Conservation (phyloP, 2,329 filamentous ascomycete genomes). For the Apiospora aurea region DNA sequence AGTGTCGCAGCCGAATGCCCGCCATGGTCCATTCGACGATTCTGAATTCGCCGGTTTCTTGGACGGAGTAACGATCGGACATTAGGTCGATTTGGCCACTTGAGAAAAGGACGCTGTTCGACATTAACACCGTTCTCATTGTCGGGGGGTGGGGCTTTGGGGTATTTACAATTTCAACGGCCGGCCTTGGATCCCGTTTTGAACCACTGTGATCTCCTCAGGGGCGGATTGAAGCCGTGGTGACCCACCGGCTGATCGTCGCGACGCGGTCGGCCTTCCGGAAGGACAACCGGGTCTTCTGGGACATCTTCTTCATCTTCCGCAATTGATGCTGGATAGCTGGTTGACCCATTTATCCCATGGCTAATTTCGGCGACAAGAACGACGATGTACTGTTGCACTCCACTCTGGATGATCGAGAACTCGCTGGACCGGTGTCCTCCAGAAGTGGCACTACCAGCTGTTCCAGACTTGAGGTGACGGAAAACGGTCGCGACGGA, state of each 20-base stretch:
- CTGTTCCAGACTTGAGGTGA: neutral
- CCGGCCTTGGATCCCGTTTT: constrained; percentile 3
- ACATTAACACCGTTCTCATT: neutral
- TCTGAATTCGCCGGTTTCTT: constrained; percentile 4
- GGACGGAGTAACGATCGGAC: neutral
- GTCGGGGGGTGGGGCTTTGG: neutral
- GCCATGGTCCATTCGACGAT: neutral
- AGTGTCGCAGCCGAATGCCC: neutral
- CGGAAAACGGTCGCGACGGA: neutral
- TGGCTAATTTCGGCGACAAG: neutral
- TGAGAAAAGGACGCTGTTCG: neutral
- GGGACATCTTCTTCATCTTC: neutral
- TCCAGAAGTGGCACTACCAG: neutral
- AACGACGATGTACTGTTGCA: neutral
- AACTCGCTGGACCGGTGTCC: neutral
- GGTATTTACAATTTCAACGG: neutral
- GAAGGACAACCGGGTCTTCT: neutral
- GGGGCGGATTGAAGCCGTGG: neutral
- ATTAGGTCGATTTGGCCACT: neutral
- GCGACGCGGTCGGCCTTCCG: neutral
- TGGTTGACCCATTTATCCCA: neutral
- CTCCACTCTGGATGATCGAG: neutral
- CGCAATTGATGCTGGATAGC: constrained; percentile 12
- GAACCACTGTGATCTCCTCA: neutral
- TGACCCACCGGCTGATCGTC: neutral